A percentile compares a stretch with the other conserved stretches of the same genome.
Evolutionary conservation across 805 yeast species (phyloP).

Genomic region (Zygosaccharomyces siamensis): DNA sequence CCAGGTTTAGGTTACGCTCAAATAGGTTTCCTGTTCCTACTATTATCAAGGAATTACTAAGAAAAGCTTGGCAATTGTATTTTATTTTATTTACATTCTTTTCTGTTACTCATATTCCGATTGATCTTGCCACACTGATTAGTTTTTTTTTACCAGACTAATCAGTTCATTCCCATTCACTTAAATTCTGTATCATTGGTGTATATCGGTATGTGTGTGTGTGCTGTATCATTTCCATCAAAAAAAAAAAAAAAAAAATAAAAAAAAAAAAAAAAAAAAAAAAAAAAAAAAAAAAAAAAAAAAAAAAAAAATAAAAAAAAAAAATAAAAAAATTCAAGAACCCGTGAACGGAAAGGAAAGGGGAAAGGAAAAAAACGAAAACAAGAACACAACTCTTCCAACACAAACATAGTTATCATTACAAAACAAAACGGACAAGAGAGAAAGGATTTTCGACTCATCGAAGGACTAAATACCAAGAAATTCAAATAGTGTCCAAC

Average conservation of each 20-base stretch:
- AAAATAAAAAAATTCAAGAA: conserved; percentile 1
- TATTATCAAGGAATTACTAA: too few species aligned
- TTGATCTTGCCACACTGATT: not conserved
- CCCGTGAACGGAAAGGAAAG: conserved; percentile 6
- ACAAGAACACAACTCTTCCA: conserved; percentile 4
- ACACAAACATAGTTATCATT: conserved; percentile 4
- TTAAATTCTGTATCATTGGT: not conserved
- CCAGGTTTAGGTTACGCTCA: too few species aligned
- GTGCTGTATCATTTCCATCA: conserved; percentile 1
- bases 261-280: conserved; percentile 1
- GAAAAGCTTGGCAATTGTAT: too few species aligned
- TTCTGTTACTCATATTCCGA: not conserved
- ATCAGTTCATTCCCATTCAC: not conserved
- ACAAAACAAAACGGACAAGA: not conserved
- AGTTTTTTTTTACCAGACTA: not conserved
- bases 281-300: conserved; percentile 1
- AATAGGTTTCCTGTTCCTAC: too few species aligned
- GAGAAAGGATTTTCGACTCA: not conserved
- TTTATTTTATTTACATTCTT: not conserved
- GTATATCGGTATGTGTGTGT: not conserved
- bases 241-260: not conserved
- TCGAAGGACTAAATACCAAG: conserved; percentile 1
- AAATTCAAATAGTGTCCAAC: not conserved
- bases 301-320: conserved; percentile 1
- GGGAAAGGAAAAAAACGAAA: conserved; percentile 3